Evolutionary conservation across 1,284 basidiomycete species (phyloP), one percentile per base, ranked within the genome.

Genomic region (Naganishia cerealis): DNA sequence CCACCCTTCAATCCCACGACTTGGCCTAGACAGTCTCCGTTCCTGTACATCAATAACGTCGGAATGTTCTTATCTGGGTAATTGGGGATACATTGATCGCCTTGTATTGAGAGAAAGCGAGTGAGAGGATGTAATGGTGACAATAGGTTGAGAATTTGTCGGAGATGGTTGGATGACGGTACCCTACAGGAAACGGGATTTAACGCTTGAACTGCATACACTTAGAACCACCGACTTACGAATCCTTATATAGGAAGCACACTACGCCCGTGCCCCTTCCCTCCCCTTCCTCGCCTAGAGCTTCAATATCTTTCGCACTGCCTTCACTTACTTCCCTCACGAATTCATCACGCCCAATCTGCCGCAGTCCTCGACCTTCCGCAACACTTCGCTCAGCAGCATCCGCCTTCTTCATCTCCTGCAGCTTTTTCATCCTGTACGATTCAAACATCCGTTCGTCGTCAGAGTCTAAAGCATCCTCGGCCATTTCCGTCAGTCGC

Each of bases 21-120:
- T 78, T 98, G 93, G 67, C 92, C 89, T 62, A 85, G 84, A 67
- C 98, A 88, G 57, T 95, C 90, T 18, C 96, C 96, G 72, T 90
- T 90, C 52, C 91, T 87, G 80, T 99, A 99, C 46, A 97, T 84
- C 72, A 99, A 87, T 67, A 99, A 82, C 82, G 95, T 98, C 1
- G 95, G 96, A 56, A 94, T 81, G 68, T 94, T 89, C 48, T 87
- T 85, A 75, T 98, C 95, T 9, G 95, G 95, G 61, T 98, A 90
- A 80, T 98, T 90, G 29, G 92, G 88, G 74, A 99, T 97, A 82
- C 95, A 98, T 80, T 95, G 92, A 81, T 92, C 87, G 38, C 94
- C 94, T 1, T 95, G 87, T 74, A 99, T 98, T 43, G 91, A 92
- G 70, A 98, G 90, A 75, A 99, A 98, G 80, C 98, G 98, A 10